Evolutionary conservation across 345 rosid genomes (phyloP).

Genomic region (Citrus australasica): DNA sequence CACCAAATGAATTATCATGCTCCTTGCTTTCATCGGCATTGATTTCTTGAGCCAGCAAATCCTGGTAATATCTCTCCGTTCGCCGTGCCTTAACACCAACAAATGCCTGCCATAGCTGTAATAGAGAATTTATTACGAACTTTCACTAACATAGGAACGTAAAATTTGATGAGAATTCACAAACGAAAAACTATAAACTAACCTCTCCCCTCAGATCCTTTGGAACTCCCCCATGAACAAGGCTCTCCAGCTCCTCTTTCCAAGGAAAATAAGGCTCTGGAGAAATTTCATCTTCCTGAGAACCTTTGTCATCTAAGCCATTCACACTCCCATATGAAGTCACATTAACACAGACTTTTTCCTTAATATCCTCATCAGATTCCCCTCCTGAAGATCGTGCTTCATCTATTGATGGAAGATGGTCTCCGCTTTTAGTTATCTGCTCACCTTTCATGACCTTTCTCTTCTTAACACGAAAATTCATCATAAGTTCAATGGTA

Average conservation of each 20-base stretch:
- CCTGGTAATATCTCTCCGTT: slow-evolving; percentile 71
- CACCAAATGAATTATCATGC: slow-evolving; percentile 34
- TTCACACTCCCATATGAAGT: slow-evolving; percentile 18
- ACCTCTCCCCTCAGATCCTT: slow-evolving; percentile 97
- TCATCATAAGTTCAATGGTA: slow-evolving; percentile 70
- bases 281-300: slow-evolving; percentile 21
- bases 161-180: slow-evolving; percentile 1
- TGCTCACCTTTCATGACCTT: slow-evolving; percentile 32
- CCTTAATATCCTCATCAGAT: slow-evolving; percentile 34
- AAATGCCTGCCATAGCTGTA: slow-evolving; percentile 96
- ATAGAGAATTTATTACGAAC: slow-evolving; percentile 19
- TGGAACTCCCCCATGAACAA: slow-evolving; percentile 93
- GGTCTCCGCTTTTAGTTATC: slow-evolving; percentile 18
- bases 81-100: slow-evolving; percentile 86
- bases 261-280: slow-evolving; percentile 52
- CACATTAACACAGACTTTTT: slow-evolving; percentile 32
- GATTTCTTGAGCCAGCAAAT: slow-evolving; percentile 60
- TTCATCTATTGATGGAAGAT: slow-evolving; percentile 39
- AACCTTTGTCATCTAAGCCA: slow-evolving; percentile 23
- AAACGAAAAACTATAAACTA: slow-evolving; percentile 17
- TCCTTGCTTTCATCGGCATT: slow-evolving; percentile 40
- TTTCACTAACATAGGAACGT: neutral
- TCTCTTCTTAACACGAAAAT: slow-evolving; percentile 51
- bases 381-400: slow-evolving; percentile 30
- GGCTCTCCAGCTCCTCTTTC: slow-evolving; percentile 82